Percentiles rank a stretch among this genome's conserved stretches.
These are phyloP conservation scores for Leptomonas pyrrhocoris DNA, from an alignment of 208 protist species.

Conservation along the genomic window DNA sequence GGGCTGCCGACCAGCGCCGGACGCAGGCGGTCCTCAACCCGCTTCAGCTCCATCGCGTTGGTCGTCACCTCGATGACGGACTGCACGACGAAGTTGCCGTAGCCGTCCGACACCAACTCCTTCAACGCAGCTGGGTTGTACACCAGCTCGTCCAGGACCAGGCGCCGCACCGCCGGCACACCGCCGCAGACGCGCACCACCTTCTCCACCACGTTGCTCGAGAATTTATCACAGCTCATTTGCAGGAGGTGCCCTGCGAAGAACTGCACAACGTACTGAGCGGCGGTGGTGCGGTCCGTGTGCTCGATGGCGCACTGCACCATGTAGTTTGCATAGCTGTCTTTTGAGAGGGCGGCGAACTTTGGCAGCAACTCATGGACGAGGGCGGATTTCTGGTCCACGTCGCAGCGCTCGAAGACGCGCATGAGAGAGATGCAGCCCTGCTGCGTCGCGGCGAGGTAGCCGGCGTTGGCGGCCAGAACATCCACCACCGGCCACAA, in stretches of 20 bases:
- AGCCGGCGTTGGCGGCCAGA: conserved; percentile 63
- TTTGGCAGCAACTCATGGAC: conserved; percentile 63
- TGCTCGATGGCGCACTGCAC: conserved; percentile 88
- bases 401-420: conserved; percentile 74
- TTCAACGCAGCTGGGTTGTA: conserved; percentile 77
- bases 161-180: conserved; percentile 60
- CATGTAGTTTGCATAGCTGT: conserved; percentile 90
- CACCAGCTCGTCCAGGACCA: conserved; percentile 86
- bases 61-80: conserved; percentile 58
- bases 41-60: conserved; percentile 64
- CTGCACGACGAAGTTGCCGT: conserved; percentile 91
- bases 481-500: conserved; percentile 64
- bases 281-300: conserved; percentile 56
- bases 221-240: conserved; percentile 87
- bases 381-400: conserved; percentile 57
- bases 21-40: conserved; percentile 69
- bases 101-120: conserved; percentile 76
- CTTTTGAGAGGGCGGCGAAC: conserved; percentile 70
- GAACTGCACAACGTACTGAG: conserved; percentile 60
- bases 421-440: conserved; percentile 90
- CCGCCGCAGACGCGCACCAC: conserved; percentile 65
- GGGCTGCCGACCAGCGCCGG: conserved; percentile 55
- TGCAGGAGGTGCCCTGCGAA: conserved; percentile 63
- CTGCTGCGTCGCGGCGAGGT: conserved; percentile 86
- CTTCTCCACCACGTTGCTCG: conserved; percentile 88